These are phyloP conservation scores for Alloascoidea hylecoeti DNA, from an alignment of 805 yeast species.

Conservation along the genomic window DNA sequence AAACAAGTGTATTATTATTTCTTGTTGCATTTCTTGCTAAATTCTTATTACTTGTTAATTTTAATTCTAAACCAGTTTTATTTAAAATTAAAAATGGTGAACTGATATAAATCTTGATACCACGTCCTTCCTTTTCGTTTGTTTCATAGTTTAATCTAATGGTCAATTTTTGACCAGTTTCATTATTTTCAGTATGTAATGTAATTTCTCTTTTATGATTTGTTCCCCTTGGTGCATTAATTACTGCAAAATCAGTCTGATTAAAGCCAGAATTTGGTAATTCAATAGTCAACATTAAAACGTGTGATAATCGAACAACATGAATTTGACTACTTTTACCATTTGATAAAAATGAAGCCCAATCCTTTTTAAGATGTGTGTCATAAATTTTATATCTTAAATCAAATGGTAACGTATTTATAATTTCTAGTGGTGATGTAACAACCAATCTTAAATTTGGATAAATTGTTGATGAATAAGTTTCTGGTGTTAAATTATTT, in stretches of 20 bases:
- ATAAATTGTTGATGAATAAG: conserved; percentile 55
- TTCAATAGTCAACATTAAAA: conserved; percentile 55
- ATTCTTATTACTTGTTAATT: conserved; percentile 39
- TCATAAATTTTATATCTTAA: conserved; percentile 64
- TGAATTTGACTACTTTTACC: conserved; percentile 72
- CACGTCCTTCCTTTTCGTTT: conserved; percentile 35
- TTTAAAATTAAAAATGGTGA: conserved; percentile 79
- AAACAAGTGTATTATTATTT: conserved; percentile 35
- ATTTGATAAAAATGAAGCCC: conserved; percentile 44
- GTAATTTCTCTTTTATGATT: conserved; percentile 42
- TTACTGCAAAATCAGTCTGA: conserved; percentile 61
- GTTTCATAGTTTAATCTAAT: conserved; percentile 53
- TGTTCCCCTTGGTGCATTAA: conserved; percentile 38
- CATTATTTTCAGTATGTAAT: conserved; percentile 35
- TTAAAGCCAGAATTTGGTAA: conserved; percentile 47
- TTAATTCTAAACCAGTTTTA: conserved; percentile 56
- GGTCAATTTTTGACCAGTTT: conserved; percentile 54
- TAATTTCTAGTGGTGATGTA: conserved; percentile 77
- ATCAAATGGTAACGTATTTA: conserved; percentile 76
- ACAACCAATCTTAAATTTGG: conserved; percentile 73
- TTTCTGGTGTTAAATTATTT: no score
- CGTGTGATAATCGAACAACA: conserved; percentile 59
- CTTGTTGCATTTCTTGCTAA: no score
- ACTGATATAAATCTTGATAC: conserved; percentile 54
- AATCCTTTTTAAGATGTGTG: conserved; percentile 51